phyloP scores from a whole-genome alignment of 257 asterid species.

The Craterostigma plantagineum region DNA sequence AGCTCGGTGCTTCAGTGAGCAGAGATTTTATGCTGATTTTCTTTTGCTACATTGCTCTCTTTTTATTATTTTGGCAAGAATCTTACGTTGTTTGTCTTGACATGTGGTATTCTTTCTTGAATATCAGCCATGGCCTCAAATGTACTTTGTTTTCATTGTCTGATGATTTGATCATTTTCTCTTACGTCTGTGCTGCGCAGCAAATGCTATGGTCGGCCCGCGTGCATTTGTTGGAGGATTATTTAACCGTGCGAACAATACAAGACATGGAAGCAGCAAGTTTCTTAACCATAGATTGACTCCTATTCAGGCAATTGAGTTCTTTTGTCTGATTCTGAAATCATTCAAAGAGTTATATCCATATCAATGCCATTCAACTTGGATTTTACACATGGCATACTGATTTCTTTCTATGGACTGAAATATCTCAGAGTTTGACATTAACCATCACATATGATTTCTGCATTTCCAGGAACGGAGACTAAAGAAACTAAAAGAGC shows the following conservation, averaged over 20 bases:
- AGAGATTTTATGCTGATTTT: conserved; percentile 11
- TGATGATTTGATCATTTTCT: conserved; percentile 1
- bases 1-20: conserved; percentile 82
- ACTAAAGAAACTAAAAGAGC: conserved; percentile 54
- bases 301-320: conserved; percentile 58
- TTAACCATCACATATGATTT: too few species aligned
- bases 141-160: background rate
- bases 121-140: background rate
- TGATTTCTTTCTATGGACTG: too few species aligned
- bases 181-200: conserved; percentile 18
- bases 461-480: conserved; percentile 52
- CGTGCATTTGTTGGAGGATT: conserved; percentile 93
- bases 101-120: background rate
- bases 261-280: conserved; percentile 43
- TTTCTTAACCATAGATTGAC: conserved; percentile 28
- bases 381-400: too few species aligned
- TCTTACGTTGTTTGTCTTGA: too few species aligned
- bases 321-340: too few species aligned
- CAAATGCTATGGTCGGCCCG: conserved; percentile 98
- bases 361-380: too few species aligned
- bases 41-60: conserved; percentile 6
- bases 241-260: conserved; percentile 44
- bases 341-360: too few species aligned
- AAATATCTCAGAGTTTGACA: too few species aligned
- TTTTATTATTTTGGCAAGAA: background rate